Conservation (phyloP, 495 filamentous ascomycete species). For the Penicillium crystallinum region DNA sequence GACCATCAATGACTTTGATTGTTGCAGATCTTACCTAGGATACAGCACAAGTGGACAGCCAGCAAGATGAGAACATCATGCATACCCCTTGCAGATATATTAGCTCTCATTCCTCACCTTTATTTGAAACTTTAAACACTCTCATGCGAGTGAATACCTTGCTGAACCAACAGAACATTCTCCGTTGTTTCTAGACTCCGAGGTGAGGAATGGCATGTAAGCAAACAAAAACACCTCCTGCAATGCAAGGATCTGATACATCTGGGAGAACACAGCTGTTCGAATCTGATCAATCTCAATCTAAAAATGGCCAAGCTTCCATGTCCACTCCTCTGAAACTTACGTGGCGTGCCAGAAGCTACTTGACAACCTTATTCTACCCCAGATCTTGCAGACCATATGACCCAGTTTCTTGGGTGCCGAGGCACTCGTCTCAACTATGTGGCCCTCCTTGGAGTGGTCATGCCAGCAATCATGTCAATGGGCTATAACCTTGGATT, state of each 20-base stretch:
- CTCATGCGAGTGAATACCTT: background rate
- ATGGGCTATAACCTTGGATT: slow-evolving; percentile 43
- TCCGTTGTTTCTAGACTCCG: background rate
- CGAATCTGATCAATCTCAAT: background rate
- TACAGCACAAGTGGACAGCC: background rate
- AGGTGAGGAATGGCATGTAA: background rate
- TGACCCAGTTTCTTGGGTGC: slow-evolving; percentile 15
- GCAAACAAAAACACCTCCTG: background rate
- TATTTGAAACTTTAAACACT: background rate
- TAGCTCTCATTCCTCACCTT: background rate
- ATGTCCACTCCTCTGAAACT: background rate
- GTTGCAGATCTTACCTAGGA: too few species aligned
- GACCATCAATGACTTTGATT: too few species aligned
- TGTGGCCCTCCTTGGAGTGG: slow-evolving; percentile 14
- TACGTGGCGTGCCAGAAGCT: background rate
- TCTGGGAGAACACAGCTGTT: too few species aligned
- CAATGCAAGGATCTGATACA: background rate
- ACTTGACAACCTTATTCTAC: background rate
- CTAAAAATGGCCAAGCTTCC: background rate
- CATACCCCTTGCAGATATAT: background rate
- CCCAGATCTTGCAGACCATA: background rate
- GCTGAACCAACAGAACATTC: background rate
- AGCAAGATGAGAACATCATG: background rate
- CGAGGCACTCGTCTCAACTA: slow-evolving; percentile 21
- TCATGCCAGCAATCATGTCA: slow-evolving; percentile 33